Conservation (phyloP, 768 basidiomycete species). For the Leccinum disarticulatum region DNA sequence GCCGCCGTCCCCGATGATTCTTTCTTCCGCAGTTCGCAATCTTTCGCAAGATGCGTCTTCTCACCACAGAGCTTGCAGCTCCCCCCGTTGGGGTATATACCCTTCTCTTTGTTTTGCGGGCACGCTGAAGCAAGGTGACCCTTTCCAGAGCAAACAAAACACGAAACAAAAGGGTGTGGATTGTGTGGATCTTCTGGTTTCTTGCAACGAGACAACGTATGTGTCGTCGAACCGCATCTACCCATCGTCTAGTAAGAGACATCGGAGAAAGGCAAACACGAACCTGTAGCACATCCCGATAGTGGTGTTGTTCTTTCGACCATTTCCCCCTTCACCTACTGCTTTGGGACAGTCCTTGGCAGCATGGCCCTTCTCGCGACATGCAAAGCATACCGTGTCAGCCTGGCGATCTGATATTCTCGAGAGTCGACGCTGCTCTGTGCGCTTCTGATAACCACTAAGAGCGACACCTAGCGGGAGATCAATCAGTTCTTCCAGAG, state of each 20-base stretch:
- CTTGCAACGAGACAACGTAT: constrained; percentile 78
- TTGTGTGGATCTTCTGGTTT: constrained; percentile 58
- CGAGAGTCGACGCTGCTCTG: constrained; percentile 64
- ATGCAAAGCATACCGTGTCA: constrained; percentile 80
- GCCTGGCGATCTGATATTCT: constrained; percentile 58
- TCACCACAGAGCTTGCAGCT: constrained; percentile 87
- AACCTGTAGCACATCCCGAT: constrained; percentile 75
- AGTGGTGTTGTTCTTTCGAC: constrained; percentile 25
- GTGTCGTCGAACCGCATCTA: constrained; percentile 81
- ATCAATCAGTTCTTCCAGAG: constrained; percentile 12
- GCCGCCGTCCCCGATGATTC: constrained; percentile 40
- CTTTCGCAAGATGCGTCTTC: constrained; percentile 80
- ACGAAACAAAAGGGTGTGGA: constrained; percentile 84
- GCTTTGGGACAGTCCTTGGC: constrained; percentile 76
- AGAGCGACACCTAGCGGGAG: constrained; percentile 26
- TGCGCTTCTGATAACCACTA: constrained; percentile 28
- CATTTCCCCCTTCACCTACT: constrained; percentile 21
- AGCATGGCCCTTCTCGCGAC: constrained; percentile 79
- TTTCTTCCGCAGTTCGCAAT: constrained; percentile 68
- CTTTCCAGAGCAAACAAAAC: constrained; percentile 82
- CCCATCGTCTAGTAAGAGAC: neutral
- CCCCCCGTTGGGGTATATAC: constrained; percentile 90
- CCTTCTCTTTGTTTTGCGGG: constrained; percentile 74
- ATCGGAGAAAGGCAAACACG: constrained; percentile 19
- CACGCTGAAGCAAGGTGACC: constrained; percentile 88